Conservation (phyloP, 1,139 yeast genomes). For the Geotrichum bryndzae region DNA sequence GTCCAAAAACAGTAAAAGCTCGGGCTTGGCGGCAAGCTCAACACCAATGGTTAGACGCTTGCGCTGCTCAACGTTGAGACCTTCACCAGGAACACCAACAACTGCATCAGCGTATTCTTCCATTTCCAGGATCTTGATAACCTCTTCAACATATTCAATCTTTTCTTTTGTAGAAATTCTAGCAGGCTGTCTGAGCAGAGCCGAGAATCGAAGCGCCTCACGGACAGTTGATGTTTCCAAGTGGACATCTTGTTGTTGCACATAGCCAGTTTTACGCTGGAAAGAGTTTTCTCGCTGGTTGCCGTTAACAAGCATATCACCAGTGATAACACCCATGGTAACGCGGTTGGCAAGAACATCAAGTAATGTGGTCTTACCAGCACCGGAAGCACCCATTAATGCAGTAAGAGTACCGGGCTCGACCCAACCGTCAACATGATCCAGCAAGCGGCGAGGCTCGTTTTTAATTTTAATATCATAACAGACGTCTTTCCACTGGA, state of each 20-base stretch:
- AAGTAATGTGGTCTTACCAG: slow-evolving; percentile 73
- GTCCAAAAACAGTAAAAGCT: slow-evolving; percentile 71
- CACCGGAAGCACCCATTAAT: slow-evolving; percentile 83
- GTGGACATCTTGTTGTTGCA: slow-evolving; percentile 78
- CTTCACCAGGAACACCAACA: slow-evolving; percentile 73
- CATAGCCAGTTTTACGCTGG: slow-evolving; percentile 79
- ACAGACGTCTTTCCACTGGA: slow-evolving; percentile 76
- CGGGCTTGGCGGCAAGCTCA: slow-evolving; percentile 83
- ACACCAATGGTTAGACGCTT: slow-evolving; percentile 82
- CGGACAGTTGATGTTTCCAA: slow-evolving; percentile 70
- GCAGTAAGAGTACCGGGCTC: slow-evolving; percentile 74
- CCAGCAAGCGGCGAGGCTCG: slow-evolving; percentile 50
- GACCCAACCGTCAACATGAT: slow-evolving; percentile 77
- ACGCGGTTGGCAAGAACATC: slow-evolving; percentile 75
- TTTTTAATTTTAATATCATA: slow-evolving; percentile 63
- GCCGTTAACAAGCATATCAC: slow-evolving; percentile 71
- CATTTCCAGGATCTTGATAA: slow-evolving; percentile 67
- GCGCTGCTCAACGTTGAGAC: slow-evolving; percentile 77
- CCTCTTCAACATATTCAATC: slow-evolving; percentile 63
- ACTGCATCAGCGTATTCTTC: slow-evolving; percentile 68
- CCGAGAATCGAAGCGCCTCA: slow-evolving; percentile 68
- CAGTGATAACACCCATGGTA: slow-evolving; percentile 71
- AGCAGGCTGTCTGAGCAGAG: slow-evolving; percentile 65
- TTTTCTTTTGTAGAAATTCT: slow-evolving; percentile 52
- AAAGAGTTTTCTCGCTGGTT: slow-evolving; percentile 60